These are phyloP conservation scores for Xylaria sp. DNA, from an alignment of 2,329 filamentous ascomycete genomes.

Conservation along the genomic window DNA sequence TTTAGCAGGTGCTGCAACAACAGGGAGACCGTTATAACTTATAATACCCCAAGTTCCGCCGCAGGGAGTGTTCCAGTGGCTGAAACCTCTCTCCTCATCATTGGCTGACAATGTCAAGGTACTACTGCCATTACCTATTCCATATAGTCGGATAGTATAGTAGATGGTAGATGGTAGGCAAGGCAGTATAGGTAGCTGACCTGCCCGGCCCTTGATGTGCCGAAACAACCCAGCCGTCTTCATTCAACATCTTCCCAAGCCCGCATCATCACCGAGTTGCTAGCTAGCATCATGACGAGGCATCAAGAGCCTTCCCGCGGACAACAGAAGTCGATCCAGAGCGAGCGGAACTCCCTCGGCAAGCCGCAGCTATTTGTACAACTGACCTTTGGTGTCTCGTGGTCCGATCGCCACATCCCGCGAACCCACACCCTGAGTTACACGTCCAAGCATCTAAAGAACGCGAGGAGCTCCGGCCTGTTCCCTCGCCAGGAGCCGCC, in stretches of 20 bases:
- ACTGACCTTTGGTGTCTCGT: slow-evolving; percentile 64
- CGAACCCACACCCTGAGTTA: slow-evolving; percentile 60
- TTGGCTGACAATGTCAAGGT: background rate
- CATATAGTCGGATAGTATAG: too few species aligned
- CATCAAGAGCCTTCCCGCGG: slow-evolving; percentile 19
- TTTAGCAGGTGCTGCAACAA: slow-evolving; percentile 29
- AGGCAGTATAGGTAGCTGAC: slow-evolving; percentile 8
- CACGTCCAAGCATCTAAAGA: slow-evolving; percentile 58
- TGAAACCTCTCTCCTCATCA: background rate
- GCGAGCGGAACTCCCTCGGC: slow-evolving; percentile 45
- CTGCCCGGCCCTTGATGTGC: slow-evolving; percentile 3
- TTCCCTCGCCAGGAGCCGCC: slow-evolving; percentile 59
- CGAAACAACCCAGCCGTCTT: background rate
- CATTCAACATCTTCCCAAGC: background rate
- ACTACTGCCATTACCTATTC: background rate
- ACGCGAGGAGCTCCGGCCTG: slow-evolving; percentile 52
- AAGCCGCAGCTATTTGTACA: slow-evolving; percentile 62
- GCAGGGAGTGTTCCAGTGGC: background rate
- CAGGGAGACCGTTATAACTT: background rate
- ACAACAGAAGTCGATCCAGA: slow-evolving; percentile 41
- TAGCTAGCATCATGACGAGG: slow-evolving; percentile 38
- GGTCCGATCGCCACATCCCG: slow-evolving; percentile 57
- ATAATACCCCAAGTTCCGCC: background rate
- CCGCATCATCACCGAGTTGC: slow-evolving; percentile 32
- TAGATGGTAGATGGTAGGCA: too few species aligned